A percentile compares a stretch with the other conserved stretches of the same genome.
phyloP scores from a whole-genome alignment of 176 grass and related monocot species.

The Oryza nivara region DNA sequence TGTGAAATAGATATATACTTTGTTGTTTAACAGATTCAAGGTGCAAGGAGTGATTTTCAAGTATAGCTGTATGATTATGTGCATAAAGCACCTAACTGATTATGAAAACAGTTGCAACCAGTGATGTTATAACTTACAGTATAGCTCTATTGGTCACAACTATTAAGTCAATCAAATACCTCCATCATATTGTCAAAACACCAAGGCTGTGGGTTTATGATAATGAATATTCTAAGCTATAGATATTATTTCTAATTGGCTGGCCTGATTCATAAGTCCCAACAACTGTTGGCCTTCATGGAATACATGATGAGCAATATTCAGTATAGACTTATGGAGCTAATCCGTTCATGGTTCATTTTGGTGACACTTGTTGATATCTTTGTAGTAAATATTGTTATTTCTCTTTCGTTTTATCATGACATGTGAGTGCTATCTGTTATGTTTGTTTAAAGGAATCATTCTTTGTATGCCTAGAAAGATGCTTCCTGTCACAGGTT shows the following conservation, averaged over 20 bases:
- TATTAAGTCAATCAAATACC: not conserved
- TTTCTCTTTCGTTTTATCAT: not conserved
- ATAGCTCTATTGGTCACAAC: not conserved
- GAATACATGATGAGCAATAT: not conserved
- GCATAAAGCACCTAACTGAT: not conserved
- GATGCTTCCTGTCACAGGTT: not conserved
- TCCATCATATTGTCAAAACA: not conserved
- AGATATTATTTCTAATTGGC: not conserved
- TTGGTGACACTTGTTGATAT: not conserved
- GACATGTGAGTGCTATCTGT: not conserved
- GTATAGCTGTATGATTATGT: not conserved
- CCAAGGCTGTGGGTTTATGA: not conserved
- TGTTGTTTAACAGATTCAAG: conserved; percentile 6
- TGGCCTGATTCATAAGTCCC: not conserved
- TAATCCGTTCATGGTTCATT: not conserved
- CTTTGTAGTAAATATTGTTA: not conserved
- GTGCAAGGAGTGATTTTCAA: not conserved
- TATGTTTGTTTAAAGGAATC: not conserved
- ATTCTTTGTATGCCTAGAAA: conserved; percentile 15
- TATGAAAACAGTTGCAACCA: not conserved
- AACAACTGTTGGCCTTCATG: not conserved
- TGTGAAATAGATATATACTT: not conserved
- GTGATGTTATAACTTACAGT: conserved; percentile 15
- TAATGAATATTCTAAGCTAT: not conserved
- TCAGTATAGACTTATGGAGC: conserved; percentile 4